phyloP scores from a whole-genome alignment of 306 rosid genomes.

The Castanea sativa region DNA sequence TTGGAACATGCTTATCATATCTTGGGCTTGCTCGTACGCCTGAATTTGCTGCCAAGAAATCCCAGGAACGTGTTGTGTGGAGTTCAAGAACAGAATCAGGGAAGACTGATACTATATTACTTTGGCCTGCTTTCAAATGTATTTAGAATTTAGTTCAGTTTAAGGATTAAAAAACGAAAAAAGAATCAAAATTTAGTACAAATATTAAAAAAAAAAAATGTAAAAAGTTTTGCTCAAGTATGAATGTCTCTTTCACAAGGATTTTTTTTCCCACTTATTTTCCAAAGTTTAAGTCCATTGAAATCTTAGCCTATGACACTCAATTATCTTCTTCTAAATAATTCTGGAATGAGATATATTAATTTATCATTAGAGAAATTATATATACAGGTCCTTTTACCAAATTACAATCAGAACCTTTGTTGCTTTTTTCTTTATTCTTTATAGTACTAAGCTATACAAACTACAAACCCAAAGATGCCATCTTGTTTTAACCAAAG shows the following conservation, averaged over 20 bases:
- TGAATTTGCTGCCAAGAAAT: constrained; percentile 59
- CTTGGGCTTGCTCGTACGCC: constrained; percentile 16
- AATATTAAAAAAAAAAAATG: neutral
- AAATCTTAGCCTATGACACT: no score
- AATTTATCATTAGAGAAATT: no score
- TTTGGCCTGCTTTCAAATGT: constrained; percentile 37
- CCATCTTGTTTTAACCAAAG: neutral
- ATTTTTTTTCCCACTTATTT: neutral
- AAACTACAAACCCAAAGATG: no score
- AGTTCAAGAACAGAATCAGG: constrained; percentile 57
- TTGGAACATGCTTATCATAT: constrained; percentile 21
- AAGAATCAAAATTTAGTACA: neutral
- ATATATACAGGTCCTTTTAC: no score
- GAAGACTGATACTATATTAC: constrained; percentile 71
- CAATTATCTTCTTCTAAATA: no score
- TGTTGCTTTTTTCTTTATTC: no score
- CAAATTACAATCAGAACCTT: no score
- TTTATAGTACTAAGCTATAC: no score
- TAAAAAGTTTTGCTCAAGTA: neutral
- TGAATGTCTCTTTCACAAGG: neutral
- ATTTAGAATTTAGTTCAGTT: neutral
- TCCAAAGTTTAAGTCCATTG: no score
- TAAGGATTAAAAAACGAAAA: neutral
- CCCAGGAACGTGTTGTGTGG: constrained; percentile 97
- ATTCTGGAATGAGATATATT: no score